phyloP scores from a whole-genome alignment of 495 filamentous ascomycete species.

The Xylaria curta region DNA sequence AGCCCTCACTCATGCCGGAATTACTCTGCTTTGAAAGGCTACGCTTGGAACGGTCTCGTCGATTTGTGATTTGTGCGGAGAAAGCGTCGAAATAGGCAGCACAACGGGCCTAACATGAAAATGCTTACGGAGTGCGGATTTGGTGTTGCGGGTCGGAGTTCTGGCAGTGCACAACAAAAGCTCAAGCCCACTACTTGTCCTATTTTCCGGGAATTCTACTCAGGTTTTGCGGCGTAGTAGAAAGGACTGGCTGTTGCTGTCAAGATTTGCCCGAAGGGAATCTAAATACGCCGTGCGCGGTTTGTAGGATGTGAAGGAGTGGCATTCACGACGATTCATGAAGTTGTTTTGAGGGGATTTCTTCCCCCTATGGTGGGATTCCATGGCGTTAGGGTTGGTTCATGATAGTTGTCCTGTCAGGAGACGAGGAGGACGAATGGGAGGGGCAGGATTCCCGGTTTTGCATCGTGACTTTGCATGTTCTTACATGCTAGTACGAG shows the following conservation, averaged over 20 bases:
- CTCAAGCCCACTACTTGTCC: slow-evolving; percentile 9
- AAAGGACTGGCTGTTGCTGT: not conserved
- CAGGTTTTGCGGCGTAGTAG: slow-evolving; percentile 11
- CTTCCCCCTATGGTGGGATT: not conserved
- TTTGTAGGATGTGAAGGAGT: slow-evolving; percentile 16
- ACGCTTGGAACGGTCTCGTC: not conserved
- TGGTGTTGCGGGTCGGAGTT: slow-evolving; percentile 7
- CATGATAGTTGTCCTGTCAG: slow-evolving; percentile 3
- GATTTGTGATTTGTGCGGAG: not conserved
- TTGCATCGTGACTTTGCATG: slow-evolving; percentile 8
- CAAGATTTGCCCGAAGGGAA: not conserved
- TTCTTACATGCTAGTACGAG: slow-evolving; percentile 4
- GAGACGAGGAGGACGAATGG: not conserved
- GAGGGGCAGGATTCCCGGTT: not conserved
- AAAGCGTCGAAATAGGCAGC: slow-evolving; percentile 1
- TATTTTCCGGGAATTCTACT: not conserved
- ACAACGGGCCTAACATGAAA: slow-evolving; percentile 3
- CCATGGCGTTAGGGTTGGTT: slow-evolving; percentile 23
- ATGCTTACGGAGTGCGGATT: not conserved
- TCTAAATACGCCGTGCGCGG: not conserved
- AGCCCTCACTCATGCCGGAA: not conserved
- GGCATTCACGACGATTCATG: slow-evolving; percentile 20
- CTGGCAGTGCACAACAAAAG: slow-evolving; percentile 21
- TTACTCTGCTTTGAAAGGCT: not conserved
- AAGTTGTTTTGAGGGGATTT: slow-evolving; percentile 12